Evolutionary conservation across 345 rosid species (phyloP).

Genomic region (Mallotus nudiflorus): DNA sequence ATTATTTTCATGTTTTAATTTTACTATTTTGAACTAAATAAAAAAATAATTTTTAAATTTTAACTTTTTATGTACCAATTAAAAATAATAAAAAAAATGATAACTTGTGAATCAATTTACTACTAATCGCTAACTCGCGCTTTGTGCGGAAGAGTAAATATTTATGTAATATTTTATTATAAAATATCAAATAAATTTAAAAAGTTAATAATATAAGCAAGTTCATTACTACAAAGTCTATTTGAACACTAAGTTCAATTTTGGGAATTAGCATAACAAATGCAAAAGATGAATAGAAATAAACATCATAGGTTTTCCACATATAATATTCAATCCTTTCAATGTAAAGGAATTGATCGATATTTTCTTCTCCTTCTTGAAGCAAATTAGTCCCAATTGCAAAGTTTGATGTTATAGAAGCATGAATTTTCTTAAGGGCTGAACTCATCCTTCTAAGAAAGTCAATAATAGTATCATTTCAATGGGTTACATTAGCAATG

Average conservation of each 20-base stretch:
- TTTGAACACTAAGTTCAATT: slow-evolving; percentile 82
- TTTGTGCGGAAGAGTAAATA: too few species aligned
- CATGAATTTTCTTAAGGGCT: slow-evolving; percentile 57
- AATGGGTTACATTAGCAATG: slow-evolving; percentile 25
- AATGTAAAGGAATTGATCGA: slow-evolving; percentile 88
- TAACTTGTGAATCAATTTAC: too few species aligned
- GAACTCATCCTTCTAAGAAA: slow-evolving; percentile 78
- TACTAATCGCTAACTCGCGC: too few species aligned
- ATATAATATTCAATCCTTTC: slow-evolving; percentile 87
- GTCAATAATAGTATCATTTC: slow-evolving; percentile 50
- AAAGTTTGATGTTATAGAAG: slow-evolving; percentile 62
- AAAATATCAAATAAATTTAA: too few species aligned
- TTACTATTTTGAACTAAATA: too few species aligned
- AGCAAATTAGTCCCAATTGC: slow-evolving; percentile 90
- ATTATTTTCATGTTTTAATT: too few species aligned
- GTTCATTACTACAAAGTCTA: slow-evolving; percentile 92
- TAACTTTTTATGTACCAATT: too few species aligned
- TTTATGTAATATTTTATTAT: too few species aligned
- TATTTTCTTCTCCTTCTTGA: slow-evolving; percentile 86
- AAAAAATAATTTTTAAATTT: too few species aligned
- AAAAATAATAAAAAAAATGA: too few species aligned
- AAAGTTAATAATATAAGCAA: too few species aligned
- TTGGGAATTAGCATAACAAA: slow-evolving; percentile 86
- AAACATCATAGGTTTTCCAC: slow-evolving; percentile 98
- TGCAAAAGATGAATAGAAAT: slow-evolving; percentile 89